phyloP scores from a whole-genome alignment of 768 basidiomycete genomes.

The Pholiota microspora region DNA sequence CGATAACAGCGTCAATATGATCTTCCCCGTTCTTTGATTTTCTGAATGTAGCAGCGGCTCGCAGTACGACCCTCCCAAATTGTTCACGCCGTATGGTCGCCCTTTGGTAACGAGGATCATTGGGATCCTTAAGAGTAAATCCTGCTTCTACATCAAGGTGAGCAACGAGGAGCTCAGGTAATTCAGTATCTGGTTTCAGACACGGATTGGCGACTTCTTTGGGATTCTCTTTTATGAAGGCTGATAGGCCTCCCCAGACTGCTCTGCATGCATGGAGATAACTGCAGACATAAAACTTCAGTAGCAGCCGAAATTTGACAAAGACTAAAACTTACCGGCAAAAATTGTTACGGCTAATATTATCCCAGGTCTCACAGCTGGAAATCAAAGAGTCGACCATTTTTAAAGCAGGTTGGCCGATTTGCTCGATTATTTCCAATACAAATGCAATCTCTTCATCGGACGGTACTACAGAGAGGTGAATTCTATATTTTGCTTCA shows the following conservation, averaged over 20 bases:
- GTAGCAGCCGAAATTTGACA: background rate
- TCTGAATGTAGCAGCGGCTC: conserved; percentile 63
- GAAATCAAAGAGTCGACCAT: conserved; percentile 64
- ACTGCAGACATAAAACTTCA: conserved; percentile 26
- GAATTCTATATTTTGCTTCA: conserved; percentile 11
- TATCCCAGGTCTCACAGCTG: conserved; percentile 59
- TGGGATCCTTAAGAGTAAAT: conserved; percentile 68
- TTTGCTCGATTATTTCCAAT: conserved; percentile 68
- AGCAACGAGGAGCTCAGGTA: conserved; percentile 67
- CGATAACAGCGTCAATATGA: conserved; percentile 82
- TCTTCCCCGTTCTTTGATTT: conserved; percentile 68
- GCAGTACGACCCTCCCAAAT: conserved; percentile 67
- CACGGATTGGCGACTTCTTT: conserved; percentile 60
- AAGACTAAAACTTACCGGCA: conserved; percentile 54
- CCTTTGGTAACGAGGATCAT: conserved; percentile 72
- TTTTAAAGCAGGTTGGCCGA: conserved; percentile 65
- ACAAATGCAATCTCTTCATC: conserved; percentile 75
- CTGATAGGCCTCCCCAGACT: conserved; percentile 77
- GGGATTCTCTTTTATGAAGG: conserved; percentile 56
- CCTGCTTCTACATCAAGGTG: conserved; percentile 70
- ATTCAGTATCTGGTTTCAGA: conserved; percentile 59
- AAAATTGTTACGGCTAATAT: conserved; percentile 71
- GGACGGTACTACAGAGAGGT: conserved; percentile 47
- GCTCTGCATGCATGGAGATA: conserved; percentile 70
- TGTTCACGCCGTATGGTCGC: conserved; percentile 54